Evolutionary conservation across 441 rosid genomes (phyloP).

Genomic region (Gossypium davidsonii): DNA sequence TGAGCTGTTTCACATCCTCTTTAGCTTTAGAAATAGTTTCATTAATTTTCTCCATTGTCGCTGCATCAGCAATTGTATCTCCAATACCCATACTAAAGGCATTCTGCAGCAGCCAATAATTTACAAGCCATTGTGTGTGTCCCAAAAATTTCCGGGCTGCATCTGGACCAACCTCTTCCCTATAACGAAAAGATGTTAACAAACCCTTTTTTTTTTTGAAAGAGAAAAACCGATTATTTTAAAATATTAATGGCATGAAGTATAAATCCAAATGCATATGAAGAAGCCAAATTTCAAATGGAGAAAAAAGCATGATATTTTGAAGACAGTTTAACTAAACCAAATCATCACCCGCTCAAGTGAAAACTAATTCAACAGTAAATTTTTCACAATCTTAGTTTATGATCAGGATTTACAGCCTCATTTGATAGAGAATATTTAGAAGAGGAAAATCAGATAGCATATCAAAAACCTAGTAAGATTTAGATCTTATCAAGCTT

Average conservation of each 20-base stretch:
- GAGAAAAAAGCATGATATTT: neutral
- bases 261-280: neutral
- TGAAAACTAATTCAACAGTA: neutral
- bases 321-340: neutral
- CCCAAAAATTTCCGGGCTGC: slow-evolving; percentile 98
- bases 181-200: slow-evolving; percentile 19
- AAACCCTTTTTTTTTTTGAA: neutral
- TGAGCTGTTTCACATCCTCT: slow-evolving; percentile 74
- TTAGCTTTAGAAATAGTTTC: slow-evolving; percentile 83
- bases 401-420: neutral
- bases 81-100: slow-evolving; percentile 99
- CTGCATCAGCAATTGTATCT: slow-evolving; percentile 96
- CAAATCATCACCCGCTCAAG: neutral
- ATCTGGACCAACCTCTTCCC: slow-evolving; percentile 99
- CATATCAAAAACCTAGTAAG: neutral
- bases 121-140: slow-evolving; percentile 99
- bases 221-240: neutral
- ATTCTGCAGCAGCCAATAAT: slow-evolving; percentile 96
- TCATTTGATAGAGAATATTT: neutral
- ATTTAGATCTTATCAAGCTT: slow-evolving; percentile 1
- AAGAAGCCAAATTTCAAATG: neutral
- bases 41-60: slow-evolving; percentile 92
- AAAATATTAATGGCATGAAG: neutral
- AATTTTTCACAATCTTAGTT: neutral
- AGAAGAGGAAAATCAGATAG: neutral